phyloP scores from a whole-genome alignment of 2,329 filamentous ascomycete species.

The Clonostachys sp. region DNA sequence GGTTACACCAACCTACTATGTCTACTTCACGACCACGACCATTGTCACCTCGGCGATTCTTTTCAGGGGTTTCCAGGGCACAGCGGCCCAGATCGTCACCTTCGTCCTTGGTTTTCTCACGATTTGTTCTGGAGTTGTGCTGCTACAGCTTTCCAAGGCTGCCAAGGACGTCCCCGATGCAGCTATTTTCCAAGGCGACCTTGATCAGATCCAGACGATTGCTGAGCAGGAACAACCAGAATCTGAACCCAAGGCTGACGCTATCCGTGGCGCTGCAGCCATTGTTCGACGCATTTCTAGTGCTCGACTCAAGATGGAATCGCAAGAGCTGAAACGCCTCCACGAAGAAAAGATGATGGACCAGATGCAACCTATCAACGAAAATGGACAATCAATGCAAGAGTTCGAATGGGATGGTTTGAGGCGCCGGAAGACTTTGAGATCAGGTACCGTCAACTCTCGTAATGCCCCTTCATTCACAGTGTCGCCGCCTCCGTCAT shows the following conservation, averaged over 20 bases:
- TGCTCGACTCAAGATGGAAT: constrained; percentile 71
- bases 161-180: constrained; percentile 95
- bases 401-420: constrained; percentile 87
- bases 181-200: constrained; percentile 85
- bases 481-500: constrained; percentile 17
- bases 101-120: constrained; percentile 90
- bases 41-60: constrained; percentile 91
- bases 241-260: constrained; percentile 91
- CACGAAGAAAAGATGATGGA: constrained; percentile 73
- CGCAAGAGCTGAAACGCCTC: constrained; percentile 72
- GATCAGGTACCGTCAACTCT: constrained; percentile 9
- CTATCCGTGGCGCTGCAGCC: constrained; percentile 85
- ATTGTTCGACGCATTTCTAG: constrained; percentile 80
- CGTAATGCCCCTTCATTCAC: constrained; percentile 5
- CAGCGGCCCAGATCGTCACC: constrained; percentile 72
- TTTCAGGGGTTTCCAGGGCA: constrained; percentile 91
- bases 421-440: constrained; percentile 62
- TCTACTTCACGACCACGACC: constrained; percentile 94
- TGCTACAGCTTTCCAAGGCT: constrained; percentile 95
- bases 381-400: constrained; percentile 57
- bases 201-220: constrained; percentile 93
- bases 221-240: constrained; percentile 96
- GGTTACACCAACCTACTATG: constrained; percentile 97
- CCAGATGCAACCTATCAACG: constrained; percentile 67
- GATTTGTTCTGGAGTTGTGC: constrained; percentile 87